These are phyloP conservation scores for Rhodosporidiobolus sp. DNA, from an alignment of 768 basidiomycete genomes.

Conservation along the genomic window DNA sequence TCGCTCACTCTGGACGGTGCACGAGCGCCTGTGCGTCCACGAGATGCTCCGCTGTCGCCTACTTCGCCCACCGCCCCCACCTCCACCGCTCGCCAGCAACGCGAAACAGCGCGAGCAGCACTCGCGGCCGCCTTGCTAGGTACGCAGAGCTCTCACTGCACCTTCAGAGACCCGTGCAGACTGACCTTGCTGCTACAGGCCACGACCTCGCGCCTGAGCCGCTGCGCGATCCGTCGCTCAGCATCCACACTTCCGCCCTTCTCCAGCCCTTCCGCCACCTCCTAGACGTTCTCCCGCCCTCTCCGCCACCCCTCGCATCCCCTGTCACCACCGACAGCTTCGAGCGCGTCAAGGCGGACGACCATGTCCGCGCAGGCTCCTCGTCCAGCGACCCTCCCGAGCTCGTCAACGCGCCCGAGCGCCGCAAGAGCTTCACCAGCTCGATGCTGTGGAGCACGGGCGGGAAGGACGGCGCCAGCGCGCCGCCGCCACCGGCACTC, in stretches of 20 bases:
- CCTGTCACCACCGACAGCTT: conserved; percentile 6
- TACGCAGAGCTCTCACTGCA: background rate
- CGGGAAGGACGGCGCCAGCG: background rate
- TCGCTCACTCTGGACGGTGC: too few relatives aligned
- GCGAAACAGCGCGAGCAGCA: background rate
- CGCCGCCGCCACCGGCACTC: background rate
- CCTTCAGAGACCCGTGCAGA: background rate
- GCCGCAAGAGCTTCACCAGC: conserved; percentile 1
- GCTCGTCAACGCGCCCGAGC: background rate
- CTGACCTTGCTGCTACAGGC: background rate
- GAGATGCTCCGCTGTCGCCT: background rate
- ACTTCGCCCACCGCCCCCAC: background rate
- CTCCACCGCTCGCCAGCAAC: background rate
- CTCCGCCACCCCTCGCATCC: background rate
- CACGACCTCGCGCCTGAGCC: conserved; percentile 1
- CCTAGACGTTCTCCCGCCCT: background rate
- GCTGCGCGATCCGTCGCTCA: background rate
- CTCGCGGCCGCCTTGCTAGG: conserved; percentile 23
- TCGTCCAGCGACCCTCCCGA: background rate
- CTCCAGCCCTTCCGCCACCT: conserved; percentile 20
- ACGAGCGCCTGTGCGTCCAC: too few relatives aligned
- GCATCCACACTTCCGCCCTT: conserved; percentile 17
- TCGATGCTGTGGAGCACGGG: background rate
- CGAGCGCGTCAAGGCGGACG: conserved; percentile 4
- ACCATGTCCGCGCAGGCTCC: background rate